These are phyloP conservation scores for Phytophthora cryptogea DNA, from an alignment of 352 stramenopile species.

Conservation along the genomic window DNA sequence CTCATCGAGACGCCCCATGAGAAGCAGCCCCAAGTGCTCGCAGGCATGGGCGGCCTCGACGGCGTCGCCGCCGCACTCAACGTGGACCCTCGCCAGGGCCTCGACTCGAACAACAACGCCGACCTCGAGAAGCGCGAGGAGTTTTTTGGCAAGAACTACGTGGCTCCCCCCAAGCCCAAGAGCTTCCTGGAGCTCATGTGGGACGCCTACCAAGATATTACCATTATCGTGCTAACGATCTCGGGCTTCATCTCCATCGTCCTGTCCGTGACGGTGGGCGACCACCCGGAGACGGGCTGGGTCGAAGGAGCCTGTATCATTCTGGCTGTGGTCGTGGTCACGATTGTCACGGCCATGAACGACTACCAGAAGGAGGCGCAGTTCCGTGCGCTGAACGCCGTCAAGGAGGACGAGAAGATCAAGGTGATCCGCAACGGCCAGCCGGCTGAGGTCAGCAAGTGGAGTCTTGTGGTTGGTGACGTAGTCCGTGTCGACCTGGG, in stretches of 20 bases:
- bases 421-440: slow-evolving; percentile 76
- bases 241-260: slow-evolving; percentile 86
- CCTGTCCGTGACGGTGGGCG: slow-evolving; percentile 54
- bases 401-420: slow-evolving; percentile 80
- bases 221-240: slow-evolving; percentile 88
- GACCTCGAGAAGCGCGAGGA: slow-evolving; percentile 49
- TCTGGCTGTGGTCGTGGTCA: slow-evolving; percentile 87
- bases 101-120: slow-evolving; percentile 44
- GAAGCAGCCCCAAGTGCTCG: slow-evolving; percentile 48
- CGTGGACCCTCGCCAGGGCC: slow-evolving; percentile 49
- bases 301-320: slow-evolving; percentile 92
- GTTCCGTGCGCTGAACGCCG: slow-evolving; percentile 82
- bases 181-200: slow-evolving; percentile 84
- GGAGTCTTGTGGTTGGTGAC: slow-evolving; percentile 89
- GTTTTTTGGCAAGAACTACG: slow-evolving; percentile 68
- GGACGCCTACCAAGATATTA: slow-evolving; percentile 91
- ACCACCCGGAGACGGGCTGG: slow-evolving; percentile 71
- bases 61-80: slow-evolving; percentile 52
- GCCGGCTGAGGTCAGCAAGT: slow-evolving; percentile 66
- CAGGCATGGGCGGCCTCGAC: slow-evolving; percentile 47
- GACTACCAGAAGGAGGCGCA: slow-evolving; percentile 93
- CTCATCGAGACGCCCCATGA: slow-evolving; percentile 70
- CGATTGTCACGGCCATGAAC: slow-evolving; percentile 85
- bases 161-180: slow-evolving; percentile 54
- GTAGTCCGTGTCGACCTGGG: slow-evolving; percentile 81